A percentile compares a stretch with the other conserved stretches of the same genome.
Evolutionary conservation across 495 filamentous ascomycete species (phyloP).

Genomic region (Penicillium taxi): DNA sequence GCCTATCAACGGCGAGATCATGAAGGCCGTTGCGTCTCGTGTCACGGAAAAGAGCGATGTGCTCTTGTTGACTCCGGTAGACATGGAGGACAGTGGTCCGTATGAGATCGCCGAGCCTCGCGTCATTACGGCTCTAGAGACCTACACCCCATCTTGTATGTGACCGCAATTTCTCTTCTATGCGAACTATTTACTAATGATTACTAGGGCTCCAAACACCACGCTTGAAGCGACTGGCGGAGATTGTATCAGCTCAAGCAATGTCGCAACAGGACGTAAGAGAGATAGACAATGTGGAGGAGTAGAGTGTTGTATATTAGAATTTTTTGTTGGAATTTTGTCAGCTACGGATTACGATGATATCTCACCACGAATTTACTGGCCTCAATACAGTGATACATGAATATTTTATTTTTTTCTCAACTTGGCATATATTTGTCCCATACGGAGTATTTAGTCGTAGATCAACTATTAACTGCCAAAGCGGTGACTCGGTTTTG

Average conservation of each 20-base stretch:
- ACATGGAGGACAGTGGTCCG: conserved; percentile 99
- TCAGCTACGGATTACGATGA: conserved; percentile 29
- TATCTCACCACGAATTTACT: conserved; percentile 14
- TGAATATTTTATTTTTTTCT: conserved; percentile 14
- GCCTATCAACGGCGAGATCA: conserved; percentile 98
- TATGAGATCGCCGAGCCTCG: conserved; percentile 98
- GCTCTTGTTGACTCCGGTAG: conserved; percentile 81
- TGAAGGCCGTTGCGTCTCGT: conserved; percentile 96
- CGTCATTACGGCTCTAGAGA: conserved; percentile 92
- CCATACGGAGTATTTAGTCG: too few species aligned
- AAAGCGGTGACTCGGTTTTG: neutral
- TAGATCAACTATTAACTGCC: too few species aligned
- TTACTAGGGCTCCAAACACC: conserved; percentile 83
- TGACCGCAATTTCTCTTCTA: conserved; percentile 7
- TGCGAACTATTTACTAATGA: conserved; percentile 6
- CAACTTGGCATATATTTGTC: neutral
- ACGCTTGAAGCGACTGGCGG: conserved; percentile 83
- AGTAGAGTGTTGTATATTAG: conserved; percentile 30
- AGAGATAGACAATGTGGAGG: conserved; percentile 45
- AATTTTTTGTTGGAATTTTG: conserved; percentile 17
- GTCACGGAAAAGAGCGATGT: conserved; percentile 99
- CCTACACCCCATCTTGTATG: conserved; percentile 92
- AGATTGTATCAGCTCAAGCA: conserved; percentile 94
- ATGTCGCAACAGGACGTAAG: conserved; percentile 87
- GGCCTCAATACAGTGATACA: conserved; percentile 23